These are phyloP conservation scores for Debaryomyces subglobosus DNA, from an alignment of 1,139 yeast species.

Conservation along the genomic window DNA sequence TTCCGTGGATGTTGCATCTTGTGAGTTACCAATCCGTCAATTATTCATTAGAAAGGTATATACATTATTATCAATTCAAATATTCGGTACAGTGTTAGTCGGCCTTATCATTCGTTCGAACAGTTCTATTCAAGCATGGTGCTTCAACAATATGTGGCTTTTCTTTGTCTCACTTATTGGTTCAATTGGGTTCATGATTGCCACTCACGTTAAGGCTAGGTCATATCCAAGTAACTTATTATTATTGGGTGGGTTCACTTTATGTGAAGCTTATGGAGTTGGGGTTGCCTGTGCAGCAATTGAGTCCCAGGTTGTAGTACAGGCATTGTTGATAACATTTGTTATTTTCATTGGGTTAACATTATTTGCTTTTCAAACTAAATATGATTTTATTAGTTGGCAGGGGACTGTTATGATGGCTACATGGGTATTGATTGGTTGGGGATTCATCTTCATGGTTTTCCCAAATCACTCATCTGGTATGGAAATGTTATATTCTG, in stretches of 20 bases:
- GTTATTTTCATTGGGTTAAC: conserved; percentile 77
- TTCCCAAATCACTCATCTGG: conserved; percentile 58
- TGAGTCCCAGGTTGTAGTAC: conserved; percentile 65
- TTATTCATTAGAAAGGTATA: conserved; percentile 81
- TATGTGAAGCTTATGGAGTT: conserved; percentile 72
- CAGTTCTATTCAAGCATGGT: conserved; percentile 56
- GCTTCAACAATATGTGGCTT: conserved; percentile 62
- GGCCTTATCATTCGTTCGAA: conserved; percentile 58
- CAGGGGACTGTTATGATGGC: conserved; percentile 64
- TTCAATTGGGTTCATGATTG: conserved; percentile 63
- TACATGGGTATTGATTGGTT: conserved; percentile 70
- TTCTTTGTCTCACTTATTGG: conserved; percentile 60
- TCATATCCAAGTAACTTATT: conserved; percentile 64
- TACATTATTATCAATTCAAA: conserved; percentile 66
- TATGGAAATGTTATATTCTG: conserved; percentile 66
- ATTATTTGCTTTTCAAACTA: conserved; percentile 77
- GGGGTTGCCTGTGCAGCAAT: conserved; percentile 69
- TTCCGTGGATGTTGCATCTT: conserved; percentile 74
- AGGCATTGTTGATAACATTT: conserved; percentile 72
- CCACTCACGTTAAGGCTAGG: conserved; percentile 60
- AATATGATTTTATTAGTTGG: conserved; percentile 77
- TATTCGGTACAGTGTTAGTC: conserved; percentile 61
- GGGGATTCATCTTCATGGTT: conserved; percentile 71
- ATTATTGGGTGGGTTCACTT: conserved; percentile 66
- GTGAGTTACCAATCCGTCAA: conserved; percentile 76